Evolutionary conservation across 148 eudicot species (phyloP).

Genomic region (Amaranthus palmeri): DNA sequence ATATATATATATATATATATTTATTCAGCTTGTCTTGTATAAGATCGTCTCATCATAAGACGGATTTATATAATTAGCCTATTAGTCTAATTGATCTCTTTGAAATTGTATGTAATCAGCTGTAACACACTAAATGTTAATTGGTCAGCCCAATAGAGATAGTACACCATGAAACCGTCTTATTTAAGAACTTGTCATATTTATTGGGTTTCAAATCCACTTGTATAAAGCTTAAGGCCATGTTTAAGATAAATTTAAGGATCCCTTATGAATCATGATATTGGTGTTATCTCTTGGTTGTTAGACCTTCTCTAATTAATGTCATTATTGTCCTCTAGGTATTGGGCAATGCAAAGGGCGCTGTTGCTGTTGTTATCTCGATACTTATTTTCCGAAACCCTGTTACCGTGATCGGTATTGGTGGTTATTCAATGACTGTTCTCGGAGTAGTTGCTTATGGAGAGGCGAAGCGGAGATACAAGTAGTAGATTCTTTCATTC

Average conservation of each 20-base stretch:
- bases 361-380: constrained; percentile 95
- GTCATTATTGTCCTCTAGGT: constrained; percentile 42
- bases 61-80: neutral
- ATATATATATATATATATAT: neutral
- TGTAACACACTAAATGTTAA: too few species aligned
- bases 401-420: constrained; percentile 74
- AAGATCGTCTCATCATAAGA: neutral
- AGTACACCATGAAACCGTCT: too few species aligned
- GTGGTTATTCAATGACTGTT: constrained; percentile 86
- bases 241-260: too few species aligned
- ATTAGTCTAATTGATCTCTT: too few species aligned
- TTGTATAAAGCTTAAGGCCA: too few species aligned
- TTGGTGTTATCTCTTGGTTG: neutral
- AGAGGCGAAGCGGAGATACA: constrained; percentile 80
- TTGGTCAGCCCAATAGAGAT: too few species aligned
- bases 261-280: neutral
- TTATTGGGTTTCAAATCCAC: too few species aligned
- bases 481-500: constrained; percentile 20
- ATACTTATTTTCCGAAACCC: constrained; percentile 87
- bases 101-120: too few species aligned
- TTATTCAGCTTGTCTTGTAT: neutral
- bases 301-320: neutral
- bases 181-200: too few species aligned
- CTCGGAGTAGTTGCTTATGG: constrained; percentile 92
- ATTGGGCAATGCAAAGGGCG: constrained; percentile 93